These are phyloP conservation scores for Daldinia caldariorum DNA, from an alignment of 495 filamentous ascomycete genomes.

Conservation along the genomic window DNA sequence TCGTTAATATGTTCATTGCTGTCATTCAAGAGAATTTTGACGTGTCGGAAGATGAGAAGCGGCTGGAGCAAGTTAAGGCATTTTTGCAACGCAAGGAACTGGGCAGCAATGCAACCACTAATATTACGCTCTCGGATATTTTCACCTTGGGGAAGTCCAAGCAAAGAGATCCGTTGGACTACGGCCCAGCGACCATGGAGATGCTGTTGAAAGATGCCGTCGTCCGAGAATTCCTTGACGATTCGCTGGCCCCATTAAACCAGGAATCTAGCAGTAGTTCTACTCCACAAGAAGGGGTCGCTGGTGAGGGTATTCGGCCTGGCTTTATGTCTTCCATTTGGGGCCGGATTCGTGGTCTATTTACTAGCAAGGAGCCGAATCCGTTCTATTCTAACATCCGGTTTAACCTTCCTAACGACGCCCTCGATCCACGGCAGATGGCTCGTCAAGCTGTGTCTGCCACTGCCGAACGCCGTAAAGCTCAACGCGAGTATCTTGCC, in stretches of 20 bases:
- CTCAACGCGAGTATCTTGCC: slow-evolving; percentile 88
- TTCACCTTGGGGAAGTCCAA: slow-evolving; percentile 78
- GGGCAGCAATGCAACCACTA: slow-evolving; percentile 66
- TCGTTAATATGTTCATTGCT: slow-evolving; percentile 99
- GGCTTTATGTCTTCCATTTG: slow-evolving; percentile 67
- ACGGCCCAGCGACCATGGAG: slow-evolving; percentile 86
- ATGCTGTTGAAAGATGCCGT: slow-evolving; percentile 97
- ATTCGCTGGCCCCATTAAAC: slow-evolving; percentile 59
- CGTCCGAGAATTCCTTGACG: slow-evolving; percentile 92
- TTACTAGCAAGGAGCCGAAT: slow-evolving; percentile 81
- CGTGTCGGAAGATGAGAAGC: slow-evolving; percentile 98
- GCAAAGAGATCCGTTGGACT: slow-evolving; percentile 84
- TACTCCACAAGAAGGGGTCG: slow-evolving; percentile 45
- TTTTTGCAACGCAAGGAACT: slow-evolving; percentile 94
- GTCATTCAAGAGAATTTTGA: slow-evolving; percentile 99
- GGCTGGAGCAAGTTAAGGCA: slow-evolving; percentile 90
- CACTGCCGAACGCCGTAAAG: slow-evolving; percentile 80
- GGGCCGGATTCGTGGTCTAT: slow-evolving; percentile 60
- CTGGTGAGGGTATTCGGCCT: slow-evolving; percentile 53
- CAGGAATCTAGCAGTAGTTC: slow-evolving; percentile 55
- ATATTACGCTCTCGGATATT: slow-evolving; percentile 87
- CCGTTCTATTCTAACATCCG: slow-evolving; percentile 90
- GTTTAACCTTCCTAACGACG: slow-evolving; percentile 76
- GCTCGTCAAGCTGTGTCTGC: slow-evolving; percentile 89
- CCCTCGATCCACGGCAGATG: slow-evolving; percentile 84